A percentile compares a stretch with the other conserved stretches of the same genome.
These are phyloP conservation scores for Brassica napus DNA, from an alignment of 345 rosid genomes.

Conservation along the genomic window Da-Ae NC_063450.1:18593001-18593500, in stretches of 20 bases:
- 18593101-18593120: constrained; percentile 40
- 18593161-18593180: constrained; percentile 59
- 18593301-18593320: not conserved
- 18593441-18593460: too few relatives aligned
- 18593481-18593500: too few relatives aligned
- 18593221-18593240: constrained; percentile 29
- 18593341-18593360: too few relatives aligned
- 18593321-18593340: not conserved
- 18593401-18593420: too few relatives aligned
- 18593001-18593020: constrained; percentile 63
- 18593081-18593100: not conserved
- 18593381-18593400: too few relatives aligned
- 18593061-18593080: not conserved
- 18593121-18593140: constrained; percentile 79
- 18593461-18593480: too few relatives aligned
- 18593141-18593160: constrained; percentile 73
- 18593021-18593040: constrained; percentile 71
- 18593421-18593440: too few relatives aligned
- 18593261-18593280: not conserved
- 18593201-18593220: constrained; percentile 52
- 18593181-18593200: constrained; percentile 72
- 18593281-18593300: not conserved
- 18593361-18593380: too few relatives aligned
- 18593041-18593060: constrained; percentile 43
- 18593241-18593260: not conserved